Conservation (phyloP, 2,329 filamentous ascomycete genomes). For the Calonectria pseudoturangicola region DNA sequence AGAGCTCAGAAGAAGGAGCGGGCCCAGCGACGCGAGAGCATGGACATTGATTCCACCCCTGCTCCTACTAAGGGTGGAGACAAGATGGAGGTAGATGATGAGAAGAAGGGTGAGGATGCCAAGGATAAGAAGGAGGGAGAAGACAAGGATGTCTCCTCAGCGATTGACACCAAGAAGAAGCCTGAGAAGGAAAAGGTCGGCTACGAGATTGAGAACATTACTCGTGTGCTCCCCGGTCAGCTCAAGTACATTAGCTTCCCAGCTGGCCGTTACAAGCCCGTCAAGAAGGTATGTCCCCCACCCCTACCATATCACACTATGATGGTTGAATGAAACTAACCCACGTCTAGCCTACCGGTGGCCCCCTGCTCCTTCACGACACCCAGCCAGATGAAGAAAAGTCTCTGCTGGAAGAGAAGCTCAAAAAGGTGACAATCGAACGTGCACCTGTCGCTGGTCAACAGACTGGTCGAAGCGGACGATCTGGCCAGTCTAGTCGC, state of each 20-base stretch:
- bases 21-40: constrained; percentile 91
- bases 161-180: constrained; percentile 87
- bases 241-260: constrained; percentile 97
- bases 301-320: neutral
- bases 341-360: constrained; percentile 84
- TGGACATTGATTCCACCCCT: constrained; percentile 91
- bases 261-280: constrained; percentile 91
- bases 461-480: constrained; percentile 55
- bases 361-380: constrained; percentile 93
- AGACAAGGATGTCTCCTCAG: constrained; percentile 73
- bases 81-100: constrained; percentile 91
- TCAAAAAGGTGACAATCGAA: constrained; percentile 85
- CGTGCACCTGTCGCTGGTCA: constrained; percentile 75
- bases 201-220: constrained; percentile 98
- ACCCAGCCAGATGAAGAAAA: constrained; percentile 87
- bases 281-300: constrained; percentile 81
- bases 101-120: constrained; percentile 70
- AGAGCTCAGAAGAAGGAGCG: constrained; percentile 95
- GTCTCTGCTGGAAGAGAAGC: constrained; percentile 90
- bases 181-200: constrained; percentile 96
- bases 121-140: constrained; percentile 79
- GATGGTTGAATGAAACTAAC: constrained; percentile 49
- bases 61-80: constrained; percentile 72
- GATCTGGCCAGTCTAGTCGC: constrained; percentile 58
- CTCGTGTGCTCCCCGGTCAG: constrained; percentile 91